Evolutionary conservation across 1,139 yeast species (phyloP), one percentile per base, ranked within the genome.

Genomic region (Geotrichum fermentans): DNA sequence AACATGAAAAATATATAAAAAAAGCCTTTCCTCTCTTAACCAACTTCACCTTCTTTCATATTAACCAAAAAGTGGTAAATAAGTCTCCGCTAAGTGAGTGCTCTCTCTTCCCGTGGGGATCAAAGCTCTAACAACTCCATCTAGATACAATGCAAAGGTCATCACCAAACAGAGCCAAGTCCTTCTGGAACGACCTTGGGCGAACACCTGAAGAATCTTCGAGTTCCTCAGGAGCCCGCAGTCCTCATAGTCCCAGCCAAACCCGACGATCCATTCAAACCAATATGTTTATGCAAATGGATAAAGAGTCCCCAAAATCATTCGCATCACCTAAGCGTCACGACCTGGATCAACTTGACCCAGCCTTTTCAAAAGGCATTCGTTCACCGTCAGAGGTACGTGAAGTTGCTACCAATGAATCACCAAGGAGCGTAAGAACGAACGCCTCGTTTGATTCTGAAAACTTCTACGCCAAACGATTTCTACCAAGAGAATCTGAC

Each of bases 181-280:
- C 45, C 21, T 46, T 32, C 33, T 40, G 50, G 45, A 41, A 30
- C 30, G 45, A 35, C 8, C 18, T 46, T 20, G 50, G 41, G 20
- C 18, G 20, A 24, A 32, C 35, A 26, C 17, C 50, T 18, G 29
- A 40, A 10, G 32, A 33, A 22, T 16, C 45, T 17, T 14, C 20
- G n/a, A 11, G 38, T 7, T 24, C 39, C n/a, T 10, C 24, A 21
- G 41, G 13, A 24, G 2, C 41, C 18, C 39, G 39, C 20, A 34
- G 18, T 13, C 18, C 39, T 8, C 16, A 33, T 16, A 32, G 33
- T 3, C 13, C 34, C 6, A 10, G 32, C 14, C 33, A 24, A 20
- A 34, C 18, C 30, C 21, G 39, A 16, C 16, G 24, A 20, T 42
- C 38, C 8, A 22, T 38, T 40, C 43, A 38, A n/a, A 16, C 39